Conservation (phyloP, 2,329 filamentous ascomycete genomes). For the Scedosporium minutisporum region DNA sequence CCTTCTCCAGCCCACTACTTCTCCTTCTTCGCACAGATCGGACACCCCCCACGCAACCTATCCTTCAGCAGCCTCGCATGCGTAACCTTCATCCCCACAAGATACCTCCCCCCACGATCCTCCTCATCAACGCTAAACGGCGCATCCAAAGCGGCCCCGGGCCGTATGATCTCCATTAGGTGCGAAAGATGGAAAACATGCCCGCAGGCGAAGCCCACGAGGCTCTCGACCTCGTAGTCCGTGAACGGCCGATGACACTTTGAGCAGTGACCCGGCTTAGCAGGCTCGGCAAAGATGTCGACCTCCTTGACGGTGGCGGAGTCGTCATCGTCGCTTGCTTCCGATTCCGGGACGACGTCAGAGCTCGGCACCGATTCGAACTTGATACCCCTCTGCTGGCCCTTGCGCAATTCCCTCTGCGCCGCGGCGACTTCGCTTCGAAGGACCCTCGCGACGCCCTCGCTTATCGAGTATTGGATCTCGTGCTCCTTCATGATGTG, state of each 20-base stretch:
- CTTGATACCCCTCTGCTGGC: slow-evolving; percentile 77
- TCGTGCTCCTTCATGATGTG: slow-evolving; percentile 94
- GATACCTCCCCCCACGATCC: slow-evolving; percentile 40
- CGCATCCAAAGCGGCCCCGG: slow-evolving; percentile 35
- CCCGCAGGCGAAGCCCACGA: slow-evolving; percentile 73
- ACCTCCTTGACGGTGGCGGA: slow-evolving; percentile 11
- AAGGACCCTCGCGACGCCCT: slow-evolving; percentile 78
- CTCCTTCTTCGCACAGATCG: slow-evolving; percentile 36
- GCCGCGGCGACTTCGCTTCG: slow-evolving; percentile 77
- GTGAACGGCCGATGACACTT: slow-evolving; percentile 46
- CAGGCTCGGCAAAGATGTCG: slow-evolving; percentile 19
- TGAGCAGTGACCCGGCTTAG: slow-evolving; percentile 48
- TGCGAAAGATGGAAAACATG: slow-evolving; percentile 74
- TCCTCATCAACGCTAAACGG: slow-evolving; percentile 34
- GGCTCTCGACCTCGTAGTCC: slow-evolving; percentile 56
- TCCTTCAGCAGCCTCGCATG: slow-evolving; percentile 71
- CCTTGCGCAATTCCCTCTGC: slow-evolving; percentile 69
- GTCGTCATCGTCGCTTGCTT: slow-evolving; percentile 24
- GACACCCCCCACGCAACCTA: slow-evolving; percentile 56
- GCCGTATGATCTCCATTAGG: slow-evolving; percentile 45
- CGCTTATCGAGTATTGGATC: slow-evolving; percentile 85
- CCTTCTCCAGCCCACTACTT: not conserved
- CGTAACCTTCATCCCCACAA: slow-evolving; percentile 78
- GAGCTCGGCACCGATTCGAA: slow-evolving; percentile 58
- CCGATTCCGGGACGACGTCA: slow-evolving; percentile 32